Base-by-base conservation (phyloP, 257 asterid genomes). In the Solanum ossicruentum region DNA sequence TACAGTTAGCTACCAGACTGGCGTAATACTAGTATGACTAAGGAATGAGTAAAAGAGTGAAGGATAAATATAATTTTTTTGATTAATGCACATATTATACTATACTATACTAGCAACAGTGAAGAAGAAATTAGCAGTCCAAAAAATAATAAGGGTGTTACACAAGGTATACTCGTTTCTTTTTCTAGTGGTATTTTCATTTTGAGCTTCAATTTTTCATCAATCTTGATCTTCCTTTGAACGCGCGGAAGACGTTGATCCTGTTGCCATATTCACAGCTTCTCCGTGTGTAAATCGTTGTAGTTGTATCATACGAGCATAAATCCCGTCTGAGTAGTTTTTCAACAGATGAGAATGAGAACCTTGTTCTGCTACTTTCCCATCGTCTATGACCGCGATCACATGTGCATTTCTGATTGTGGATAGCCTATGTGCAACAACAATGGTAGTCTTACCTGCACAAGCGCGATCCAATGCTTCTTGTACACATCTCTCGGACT, bases 301-400 rank as follows among this genome's bases (percentile, higher is more conserved):
- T 67, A 95, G 87, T 83, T 95, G 98, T 80, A 92, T 93, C 98
- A 95, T 94, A 1, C 98, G 91, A 0, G 97, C 93, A 51, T 95
- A 95, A 23, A 92, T 87, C 15, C 98, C 98, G 51, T 94, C 98
- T 0, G 94, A 87, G 56, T 85, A 60, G 85, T 90, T 92, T 78
- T 94, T 94, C 92, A 94, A 66, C n/a, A 95, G 88, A 87, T 94
- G 98, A 3, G 95, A 92, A 85, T 95, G 96, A 8, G 98, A 93
- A 21, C 98, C 98, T 63, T 92, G 98, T 81, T 95, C 98, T 0
- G 93, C 94, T 69, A 95, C 98, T 88, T 93, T 95, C 49, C 98
- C 98, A 10, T 95, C 98, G 18, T 95, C 97, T 26, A 95, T 93
- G 43, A 95, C 98, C 0, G 96, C 95, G 39, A 95, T 95, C 7